These are phyloP conservation scores for Coniophora puteana DNA, from an alignment of 1,284 basidiomycete genomes.

Conservation along the genomic window DNA sequence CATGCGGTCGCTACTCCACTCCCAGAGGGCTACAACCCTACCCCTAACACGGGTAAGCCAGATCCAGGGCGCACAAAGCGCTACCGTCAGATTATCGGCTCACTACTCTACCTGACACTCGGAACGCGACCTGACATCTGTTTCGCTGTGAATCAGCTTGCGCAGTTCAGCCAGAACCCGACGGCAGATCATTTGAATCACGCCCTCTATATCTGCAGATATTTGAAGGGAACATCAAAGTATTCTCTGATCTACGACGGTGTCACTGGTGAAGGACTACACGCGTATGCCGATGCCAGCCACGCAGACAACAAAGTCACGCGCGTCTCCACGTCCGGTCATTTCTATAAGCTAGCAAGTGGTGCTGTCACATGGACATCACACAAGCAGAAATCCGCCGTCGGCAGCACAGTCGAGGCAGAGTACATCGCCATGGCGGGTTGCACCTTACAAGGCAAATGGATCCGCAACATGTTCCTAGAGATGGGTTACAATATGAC, in stretches of 20 bases:
- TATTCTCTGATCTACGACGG: background rate
- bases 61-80: background rate
- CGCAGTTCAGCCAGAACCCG: conserved; percentile 7
- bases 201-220: conserved; percentile 5
- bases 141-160: conserved; percentile 4
- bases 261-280: no score
- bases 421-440: conserved; percentile 7
- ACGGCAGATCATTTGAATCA: conserved; percentile 2
- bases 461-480: conserved; percentile 15
- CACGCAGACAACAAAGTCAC: no score
- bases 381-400: conserved; percentile 6
- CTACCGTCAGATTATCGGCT: conserved; percentile 9
- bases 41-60: background rate
- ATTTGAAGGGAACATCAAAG: conserved; percentile 4
- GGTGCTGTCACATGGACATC: conserved; percentile 8
- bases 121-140: conserved; percentile 10
- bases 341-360: no score
- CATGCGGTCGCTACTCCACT: conserved; percentile 7
- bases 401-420: background rate
- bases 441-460: conserved; percentile 18
- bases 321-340: no score
- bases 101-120: conserved; percentile 17
- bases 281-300: no score
- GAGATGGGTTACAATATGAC: conserved; percentile 10
- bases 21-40: background rate